Evolutionary conservation across 2,329 filamentous ascomycete species (phyloP).

Genomic region (Tolypocladium ophioglossoides): DNA sequence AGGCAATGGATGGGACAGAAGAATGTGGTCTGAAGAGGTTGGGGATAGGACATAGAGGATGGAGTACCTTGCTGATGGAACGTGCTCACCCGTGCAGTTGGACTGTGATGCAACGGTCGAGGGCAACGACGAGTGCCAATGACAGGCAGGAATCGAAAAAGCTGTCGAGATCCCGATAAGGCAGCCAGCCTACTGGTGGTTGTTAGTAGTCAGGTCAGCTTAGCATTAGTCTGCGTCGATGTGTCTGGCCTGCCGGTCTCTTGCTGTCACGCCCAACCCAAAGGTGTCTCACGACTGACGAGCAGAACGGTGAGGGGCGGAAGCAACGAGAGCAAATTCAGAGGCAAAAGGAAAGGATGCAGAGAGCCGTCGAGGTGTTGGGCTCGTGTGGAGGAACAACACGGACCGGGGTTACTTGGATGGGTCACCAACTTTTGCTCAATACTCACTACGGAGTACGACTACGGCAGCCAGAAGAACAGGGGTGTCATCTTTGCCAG

Average conservation of each 20-base stretch:
- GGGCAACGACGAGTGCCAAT: background rate
- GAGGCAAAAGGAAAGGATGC: slow-evolving; percentile 1
- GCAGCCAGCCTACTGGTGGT: background rate
- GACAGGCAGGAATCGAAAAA: background rate
- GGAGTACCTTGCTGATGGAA: background rate
- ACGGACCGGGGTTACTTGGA: slow-evolving; percentile 2
- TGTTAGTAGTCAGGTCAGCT: background rate
- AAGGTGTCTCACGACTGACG: slow-evolving; percentile 1
- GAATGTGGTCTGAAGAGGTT: background rate
- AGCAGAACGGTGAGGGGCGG: background rate
- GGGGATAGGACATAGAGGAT: background rate
- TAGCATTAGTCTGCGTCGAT: background rate
- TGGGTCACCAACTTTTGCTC: slow-evolving; percentile 1
- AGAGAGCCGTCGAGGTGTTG: slow-evolving; percentile 3
- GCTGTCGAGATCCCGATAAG: background rate
- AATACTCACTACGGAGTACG: slow-evolving; percentile 1
- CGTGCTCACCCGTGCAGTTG: background rate
- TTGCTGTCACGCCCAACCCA: slow-evolving; percentile 1
- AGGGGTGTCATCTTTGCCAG: slow-evolving; percentile 9
- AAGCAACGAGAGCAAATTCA: background rate
- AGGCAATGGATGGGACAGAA: background rate
- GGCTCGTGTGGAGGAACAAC: slow-evolving; percentile 2
- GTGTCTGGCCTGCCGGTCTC: background rate
- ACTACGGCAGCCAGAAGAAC: slow-evolving; percentile 4
- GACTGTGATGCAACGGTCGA: background rate